These are phyloP conservation scores for Chrysoporthe puriensis DNA, from an alignment of 2,329 filamentous ascomycete genomes.

Conservation along the genomic window DNA sequence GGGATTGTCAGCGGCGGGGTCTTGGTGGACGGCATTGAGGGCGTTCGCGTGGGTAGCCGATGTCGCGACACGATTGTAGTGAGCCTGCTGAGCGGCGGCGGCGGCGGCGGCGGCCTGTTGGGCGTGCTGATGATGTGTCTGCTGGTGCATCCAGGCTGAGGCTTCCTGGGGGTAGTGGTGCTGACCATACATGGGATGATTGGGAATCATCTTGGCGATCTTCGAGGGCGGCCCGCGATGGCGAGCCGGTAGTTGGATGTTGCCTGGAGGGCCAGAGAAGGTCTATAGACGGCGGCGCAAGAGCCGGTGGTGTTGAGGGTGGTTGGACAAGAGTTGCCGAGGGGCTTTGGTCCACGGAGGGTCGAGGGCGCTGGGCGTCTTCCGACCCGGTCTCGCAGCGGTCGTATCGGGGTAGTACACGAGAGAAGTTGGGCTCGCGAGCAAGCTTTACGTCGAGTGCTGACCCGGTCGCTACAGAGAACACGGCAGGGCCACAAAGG, in stretches of 20 bases:
- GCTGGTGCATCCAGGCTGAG: slow-evolving; percentile 68
- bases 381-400: not conserved
- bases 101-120: slow-evolving; percentile 60
- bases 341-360: not conserved
- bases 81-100: slow-evolving; percentile 58
- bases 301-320: slow-evolving; percentile 1
- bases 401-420: not conserved
- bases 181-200: slow-evolving; percentile 67
- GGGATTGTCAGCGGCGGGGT: slow-evolving; percentile 62
- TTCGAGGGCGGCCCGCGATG: slow-evolving; percentile 24
- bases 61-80: slow-evolving; percentile 75
- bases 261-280: not conserved
- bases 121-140: slow-evolving; percentile 63
- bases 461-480: not conserved
- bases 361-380: not conserved
- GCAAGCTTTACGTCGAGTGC: too few species aligned
- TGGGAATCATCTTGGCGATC: slow-evolving; percentile 60
- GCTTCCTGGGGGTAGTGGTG: slow-evolving; percentile 68
- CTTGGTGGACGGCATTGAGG: slow-evolving; percentile 55
- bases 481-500: not conserved
- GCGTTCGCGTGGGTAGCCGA: slow-evolving; percentile 59
- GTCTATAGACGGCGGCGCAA: not conserved
- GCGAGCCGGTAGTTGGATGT: slow-evolving; percentile 12
- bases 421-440: not conserved
- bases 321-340: not conserved